Evolutionary conservation across 305 asterid species (phyloP), one percentile per base, ranked within the genome.

Genomic region (Rubia balearica): DNA sequence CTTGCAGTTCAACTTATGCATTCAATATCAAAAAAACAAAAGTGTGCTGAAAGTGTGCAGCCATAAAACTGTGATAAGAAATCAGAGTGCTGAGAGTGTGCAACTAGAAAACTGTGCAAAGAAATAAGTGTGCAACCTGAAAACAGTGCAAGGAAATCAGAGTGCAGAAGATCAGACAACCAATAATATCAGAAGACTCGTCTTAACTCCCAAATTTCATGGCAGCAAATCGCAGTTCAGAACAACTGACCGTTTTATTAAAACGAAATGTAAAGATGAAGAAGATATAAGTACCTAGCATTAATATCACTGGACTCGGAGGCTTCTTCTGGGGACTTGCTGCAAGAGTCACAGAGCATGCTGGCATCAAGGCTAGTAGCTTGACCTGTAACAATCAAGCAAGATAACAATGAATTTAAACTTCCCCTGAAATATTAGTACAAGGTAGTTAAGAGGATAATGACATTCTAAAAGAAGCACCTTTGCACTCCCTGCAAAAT

Each of bases 401-500:
- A 46, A 49, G 22, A 51, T 17, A 51, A 41, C 27, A 73, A 71
- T 24, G 61, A 75, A 86, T 64, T 75, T 38, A 36, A 56, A 70
- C 40, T 51, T 11, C 70, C 70, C 38, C 11, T 17, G 41, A 21
- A 70, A 61, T 68, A 22, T 16, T 53, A 69, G 65, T 57, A 71
- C 60, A 63, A 59, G 41, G 19, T 61, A 21, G 70, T 22, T n/a
- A 51, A 61, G 64, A 66, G 38, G 38, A 67, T 21, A 41, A 42
- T 55, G 33, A 61, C 68, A 65, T 48, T 74, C 17, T 21, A 7
- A 21, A 17, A 70, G 76, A 14, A 48, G 55, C 16, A 92, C 98
- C 96, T 87, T 88, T 83, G 80, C 96, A 90, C 45, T 75, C 81
- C 68, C 82, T 76, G 81, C 95, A 88, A 78, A 78, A 74, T 62